Evolutionary conservation across 2,329 filamentous ascomycete species (phyloP), one percentile per base, ranked within the genome.

Genomic region (Stemphylium lycopersici): DNA sequence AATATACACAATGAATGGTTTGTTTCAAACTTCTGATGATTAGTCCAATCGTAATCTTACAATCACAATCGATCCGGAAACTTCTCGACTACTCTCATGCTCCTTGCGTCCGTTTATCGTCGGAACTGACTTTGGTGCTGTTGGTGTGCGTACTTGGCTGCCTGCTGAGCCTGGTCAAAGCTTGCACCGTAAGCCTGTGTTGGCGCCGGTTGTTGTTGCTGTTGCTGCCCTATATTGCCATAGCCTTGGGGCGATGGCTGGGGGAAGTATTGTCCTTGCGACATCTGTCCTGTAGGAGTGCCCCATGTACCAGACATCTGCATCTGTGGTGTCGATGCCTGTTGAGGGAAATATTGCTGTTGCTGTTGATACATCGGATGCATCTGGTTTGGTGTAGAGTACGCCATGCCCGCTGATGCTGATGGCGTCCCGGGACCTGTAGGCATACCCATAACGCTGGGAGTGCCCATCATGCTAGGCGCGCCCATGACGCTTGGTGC

Each of bases 261-360:
- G n/a, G 48, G 55, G 32, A 70, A 72, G 41, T 67, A 70, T 33
- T 63, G 67, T 10, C 61, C 62, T 24, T 67, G 68, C 53, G 67
- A 61, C 15, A 61, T 59, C 33, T 68, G 65, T 15, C 67, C 63
- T 36, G 61, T 67, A 4, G 68, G 69, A 3, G 68, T 57, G 1
- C 52, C 59, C 70, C 71, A 74, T 15, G 58, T 63, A 18, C 67
- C 68, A 12, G 67, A 69, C 24, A 69, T 53, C 16, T 61, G 59
- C 58, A 69, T 67, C 11, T 62, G 61, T 13, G 62, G 68, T 3
- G 67, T 62, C 52, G 69, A 62, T 10, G 60, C 47, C 45, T 63
- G 68, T 50, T 70, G 70, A 22, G 61, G 59, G 12, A 70, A 68
- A 39, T 71, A 71, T 11, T 68, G 66, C 48, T 65, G 66, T 15